Conservation (phyloP, 805 yeast species). For the Kazachstania africana region DNA sequence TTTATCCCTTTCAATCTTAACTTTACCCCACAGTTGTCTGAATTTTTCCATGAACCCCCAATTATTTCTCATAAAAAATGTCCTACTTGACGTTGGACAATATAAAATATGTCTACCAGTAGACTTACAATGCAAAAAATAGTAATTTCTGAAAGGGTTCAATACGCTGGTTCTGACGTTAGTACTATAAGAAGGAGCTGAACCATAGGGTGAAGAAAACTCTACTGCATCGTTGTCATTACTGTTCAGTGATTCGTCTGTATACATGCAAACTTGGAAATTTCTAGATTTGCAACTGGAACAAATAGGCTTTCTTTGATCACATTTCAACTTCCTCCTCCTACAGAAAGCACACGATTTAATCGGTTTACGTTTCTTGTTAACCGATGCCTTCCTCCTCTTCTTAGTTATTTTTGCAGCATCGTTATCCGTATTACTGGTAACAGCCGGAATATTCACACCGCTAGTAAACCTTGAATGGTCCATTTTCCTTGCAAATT, state of each 20-base stretch:
- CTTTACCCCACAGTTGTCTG: conserved; percentile 14
- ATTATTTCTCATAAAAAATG: conserved; percentile 7
- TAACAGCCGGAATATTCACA: too few relatives aligned
- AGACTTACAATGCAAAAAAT: conserved; percentile 10
- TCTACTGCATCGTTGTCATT: too few relatives aligned
- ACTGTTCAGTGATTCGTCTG: conserved; percentile 1
- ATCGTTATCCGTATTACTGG: too few relatives aligned
- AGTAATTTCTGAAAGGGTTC: conserved; percentile 8
- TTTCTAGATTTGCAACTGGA: conserved; percentile 16
- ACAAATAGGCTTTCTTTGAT: conserved; percentile 19
- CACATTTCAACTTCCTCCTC: conserved; percentile 19
- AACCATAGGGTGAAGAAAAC: too few relatives aligned
- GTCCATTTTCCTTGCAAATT: too few relatives aligned
- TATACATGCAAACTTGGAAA: conserved; percentile 11
- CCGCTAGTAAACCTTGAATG: too few relatives aligned
- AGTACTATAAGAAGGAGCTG: too few relatives aligned
- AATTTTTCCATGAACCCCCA: conserved; percentile 11
- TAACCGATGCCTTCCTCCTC: too few relatives aligned
- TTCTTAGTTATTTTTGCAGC: too few relatives aligned
- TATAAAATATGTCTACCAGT: conserved; percentile 15
- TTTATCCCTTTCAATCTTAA: conserved; percentile 16
- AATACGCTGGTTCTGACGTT: too few relatives aligned
- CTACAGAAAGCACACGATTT: conserved; percentile 13
- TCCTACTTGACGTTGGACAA: conserved; percentile 24
- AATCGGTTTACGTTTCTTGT: conserved; percentile 3